Base-by-base conservation (phyloP, 345 rosid species). In the Cardiospermum halicacabum region DNA sequence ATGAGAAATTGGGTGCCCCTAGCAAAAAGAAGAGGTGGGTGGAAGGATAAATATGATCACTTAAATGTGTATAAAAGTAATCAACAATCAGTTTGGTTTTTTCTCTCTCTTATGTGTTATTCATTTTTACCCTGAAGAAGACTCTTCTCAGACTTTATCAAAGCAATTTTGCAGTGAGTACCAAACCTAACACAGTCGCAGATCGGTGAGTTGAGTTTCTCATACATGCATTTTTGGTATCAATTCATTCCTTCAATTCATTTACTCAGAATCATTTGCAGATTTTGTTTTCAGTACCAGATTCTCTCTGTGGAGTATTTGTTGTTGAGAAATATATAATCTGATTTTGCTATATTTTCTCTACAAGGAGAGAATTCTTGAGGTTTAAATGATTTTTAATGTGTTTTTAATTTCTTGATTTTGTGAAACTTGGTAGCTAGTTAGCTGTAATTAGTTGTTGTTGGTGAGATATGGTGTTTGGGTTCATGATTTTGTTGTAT, bases 191-290 rank as follows among this genome's bases (percentile, higher is more conserved):
- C 53, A 43, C 63, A n/a, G 60, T 15, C 28, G n/a, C 77, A 71
- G 76, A 83, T 74, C 81, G 81, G 78, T 69, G 53, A 78, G 79
- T 62, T 56, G 10, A 60, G 53, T 62, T 69, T 42, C 51, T 28
- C 24, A 51, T 37, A 0, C 26, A 18, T 30, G 48, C 60, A 11
- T 67, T 58, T 69, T 60, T 53, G 3, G 6, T 8, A 18, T 58
- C 63, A 32, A 16, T 27, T 56, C 55, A 11, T 11, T 25, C 48
- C 18, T 62, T 49, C 60, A 6, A 7, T 53, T 56, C 18, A 47
- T 31, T 64, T 71, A 58, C 48, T 39, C 57, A 66, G 80, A 77
- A 72, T 71, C 71, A 66, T 24, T 39, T 39, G 6, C 11, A 68
- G 74, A 69, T 67, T 67, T 60, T 19, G 18, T 62, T 62, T 72